Percentiles rank a stretch among this genome's conserved stretches.
Evolutionary conservation across 2,329 filamentous ascomycete species (phyloP).

Genomic region (Penicillium expansum): DNA sequence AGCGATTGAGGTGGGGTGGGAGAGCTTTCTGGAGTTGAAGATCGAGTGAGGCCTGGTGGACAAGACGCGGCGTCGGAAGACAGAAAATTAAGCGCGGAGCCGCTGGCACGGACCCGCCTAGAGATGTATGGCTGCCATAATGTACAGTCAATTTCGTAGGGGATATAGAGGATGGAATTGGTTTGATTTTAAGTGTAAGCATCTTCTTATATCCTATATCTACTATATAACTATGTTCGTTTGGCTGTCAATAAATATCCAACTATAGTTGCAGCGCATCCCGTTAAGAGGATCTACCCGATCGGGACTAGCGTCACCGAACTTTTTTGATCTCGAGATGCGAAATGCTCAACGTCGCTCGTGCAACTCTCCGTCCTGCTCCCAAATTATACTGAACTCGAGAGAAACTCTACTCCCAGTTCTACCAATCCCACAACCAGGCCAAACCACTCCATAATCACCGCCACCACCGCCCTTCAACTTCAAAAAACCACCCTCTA

Average conservation of each 20-base stretch:
- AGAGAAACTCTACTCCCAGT: background rate
- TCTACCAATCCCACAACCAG: background rate
- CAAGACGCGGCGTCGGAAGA: conserved; percentile 23
- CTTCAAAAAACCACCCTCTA: background rate
- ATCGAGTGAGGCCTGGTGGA: conserved; percentile 10
- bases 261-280: background rate
- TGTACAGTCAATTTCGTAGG: background rate
- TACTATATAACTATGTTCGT: background rate
- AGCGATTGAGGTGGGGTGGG: background rate
- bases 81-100: conserved; percentile 35
- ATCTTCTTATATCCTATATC: background rate
- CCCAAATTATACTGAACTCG: background rate
- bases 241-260: conserved; percentile 3
- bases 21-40: conserved; percentile 1
- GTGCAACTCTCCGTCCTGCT: background rate
- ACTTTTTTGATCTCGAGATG: conserved; percentile 23
- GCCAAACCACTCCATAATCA: background rate
- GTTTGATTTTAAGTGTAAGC: background rate
- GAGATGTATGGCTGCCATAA: background rate
- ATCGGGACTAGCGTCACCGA: conserved; percentile 25
- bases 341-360: conserved; percentile 7
- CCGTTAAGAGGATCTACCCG: conserved; percentile 11
- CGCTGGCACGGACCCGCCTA: conserved; percentile 32
- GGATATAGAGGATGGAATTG: background rate
- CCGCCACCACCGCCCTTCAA: background rate